Evolutionary conservation across 768 basidiomycete species (phyloP), one percentile per base, ranked within the genome.

Genomic region (Clitopilus passeckerianus): DNA sequence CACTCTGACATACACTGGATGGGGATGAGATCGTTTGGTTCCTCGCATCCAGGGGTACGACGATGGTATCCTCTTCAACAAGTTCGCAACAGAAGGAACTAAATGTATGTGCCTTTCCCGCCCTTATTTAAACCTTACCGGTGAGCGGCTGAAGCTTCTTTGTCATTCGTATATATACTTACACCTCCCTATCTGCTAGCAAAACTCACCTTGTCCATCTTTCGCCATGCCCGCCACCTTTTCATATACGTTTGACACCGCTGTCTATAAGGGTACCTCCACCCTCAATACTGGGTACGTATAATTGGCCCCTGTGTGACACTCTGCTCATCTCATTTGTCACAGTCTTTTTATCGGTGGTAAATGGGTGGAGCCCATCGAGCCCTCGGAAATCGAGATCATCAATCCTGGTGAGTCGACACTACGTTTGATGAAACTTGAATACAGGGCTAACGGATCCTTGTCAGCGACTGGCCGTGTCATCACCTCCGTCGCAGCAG

Each of bases 331-430:
- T 37, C 16, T 22, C 33, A 18, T 16, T 20, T 14, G 5, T 1
- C 16, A 41, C 22, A 88, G 90, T 30, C 66, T 91, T 58, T 92
- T 86, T 76, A 90, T 93, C 68, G 77, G 83, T 66, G 86, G 86
- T 63, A 68, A 90, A 70, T 93, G 82, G 66, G 73, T 82, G 14
- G 83, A 85, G 34, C 84, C 86, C 18, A 75, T 77, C 18, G 74
- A 81, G 6, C 71, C 74, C 1, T 80, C 75, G n/a, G 82, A 80
- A n/a, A 86, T 92, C 67, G 86, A 90, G 89, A 80, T 89, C 22
- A 66, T 86, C 65, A 86, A 89, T 67, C 86, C 86, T 6, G 69
- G 80, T 78, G 58, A 59, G 73, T 18, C n/a, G 10, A 50, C 5
- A 9, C 2, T 50, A n/a, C 18, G 7, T 16, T 64, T 24, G 18